Conservation (phyloP, 768 basidiomycete species). For the Saitozyma podzolica region DNA sequence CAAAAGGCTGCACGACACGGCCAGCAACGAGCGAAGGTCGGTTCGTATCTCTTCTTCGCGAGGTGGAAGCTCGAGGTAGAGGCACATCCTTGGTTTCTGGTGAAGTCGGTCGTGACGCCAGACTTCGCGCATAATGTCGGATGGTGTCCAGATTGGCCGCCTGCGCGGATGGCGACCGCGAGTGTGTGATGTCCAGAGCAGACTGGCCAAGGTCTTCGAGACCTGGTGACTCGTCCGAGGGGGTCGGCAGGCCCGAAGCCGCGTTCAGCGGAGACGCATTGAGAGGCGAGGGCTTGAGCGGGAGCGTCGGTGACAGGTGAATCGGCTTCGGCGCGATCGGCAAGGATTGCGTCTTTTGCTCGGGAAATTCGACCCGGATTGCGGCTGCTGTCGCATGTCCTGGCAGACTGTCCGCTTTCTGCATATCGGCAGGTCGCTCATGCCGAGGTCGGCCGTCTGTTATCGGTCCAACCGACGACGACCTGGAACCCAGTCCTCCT, state of each 20-base stretch:
- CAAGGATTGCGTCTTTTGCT: not conserved
- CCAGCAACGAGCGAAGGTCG: constrained; percentile 48
- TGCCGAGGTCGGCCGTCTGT: no score
- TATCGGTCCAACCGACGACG: not conserved
- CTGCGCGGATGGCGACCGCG: constrained; percentile 7
- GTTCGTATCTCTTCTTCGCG: constrained; percentile 35
- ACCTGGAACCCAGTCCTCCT: not conserved
- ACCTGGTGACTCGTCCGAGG: no score
- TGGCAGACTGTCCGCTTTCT: no score
- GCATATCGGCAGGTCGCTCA: no score
- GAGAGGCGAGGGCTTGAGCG: constrained; percentile 39
- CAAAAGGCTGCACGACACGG: constrained; percentile 46
- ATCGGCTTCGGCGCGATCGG: not conserved
- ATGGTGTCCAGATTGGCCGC: constrained; percentile 32
- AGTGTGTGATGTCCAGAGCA: not conserved
- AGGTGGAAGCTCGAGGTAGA: constrained; percentile 2
- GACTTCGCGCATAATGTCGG: constrained; percentile 28
- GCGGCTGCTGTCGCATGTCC: no score
- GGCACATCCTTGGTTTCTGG: constrained; percentile 13
- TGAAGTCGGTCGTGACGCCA: constrained; percentile 15
- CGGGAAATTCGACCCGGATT: no score
- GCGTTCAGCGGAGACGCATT: constrained; percentile 32
- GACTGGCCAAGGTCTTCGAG: no score
- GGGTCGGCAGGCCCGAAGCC: constrained; percentile 1
- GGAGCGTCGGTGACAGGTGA: constrained; percentile 22